Evolutionary conservation across 768 basidiomycete genomes (phyloP), one percentile per base, ranked within the genome.

Genomic region (Hortiboletus campestris): DNA sequence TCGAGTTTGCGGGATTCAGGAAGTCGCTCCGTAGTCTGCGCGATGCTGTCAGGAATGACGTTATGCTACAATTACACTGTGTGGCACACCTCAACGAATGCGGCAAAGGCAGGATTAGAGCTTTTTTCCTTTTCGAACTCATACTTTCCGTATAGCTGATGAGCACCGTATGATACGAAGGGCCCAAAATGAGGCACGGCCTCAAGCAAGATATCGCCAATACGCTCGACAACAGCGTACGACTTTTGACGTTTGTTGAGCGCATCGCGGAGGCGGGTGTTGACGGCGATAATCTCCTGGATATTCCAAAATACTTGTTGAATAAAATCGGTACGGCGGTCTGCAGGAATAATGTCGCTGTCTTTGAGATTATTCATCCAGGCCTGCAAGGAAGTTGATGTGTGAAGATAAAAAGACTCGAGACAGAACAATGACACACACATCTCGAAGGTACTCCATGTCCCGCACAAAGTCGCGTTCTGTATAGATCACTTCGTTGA

Each of bases 51-150:
- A 25, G 59, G 40, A 55, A 40, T 29, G n/a, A 31, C 11, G 36
- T 34, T 36, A 32, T 51, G 29, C 9, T 39, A 39, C 31, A 31
- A 19, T 48, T 6, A 36, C 29, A 46, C 6, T 10, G 46, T 10
- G 32, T 11, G 35, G 38, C 78, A 49, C 62, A 93, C 94, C 80
- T 98, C 97, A 31, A 98, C 97, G 71, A 98, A 99, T 56, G 85
- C 84, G 49, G 93, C 89, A 74, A 99, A 99, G 13, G 85, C 89
- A 6, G 89, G 83, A 74, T 99, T 99, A 48, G 86, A 81, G 52
- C 81, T 86, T 78, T 98, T 98, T 80, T 98, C 97, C 80, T 92
- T 96, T 78, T 99, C 97, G 71, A 99, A 98, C 74, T 98, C 95
- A 69, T 93, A 98, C 73, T 98, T 99, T 13, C 97, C 97, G 67